These are phyloP conservation scores for Euphorbia neoarborescens DNA, from an alignment of 441 rosid genomes.

Conservation along the genomic window DNA sequence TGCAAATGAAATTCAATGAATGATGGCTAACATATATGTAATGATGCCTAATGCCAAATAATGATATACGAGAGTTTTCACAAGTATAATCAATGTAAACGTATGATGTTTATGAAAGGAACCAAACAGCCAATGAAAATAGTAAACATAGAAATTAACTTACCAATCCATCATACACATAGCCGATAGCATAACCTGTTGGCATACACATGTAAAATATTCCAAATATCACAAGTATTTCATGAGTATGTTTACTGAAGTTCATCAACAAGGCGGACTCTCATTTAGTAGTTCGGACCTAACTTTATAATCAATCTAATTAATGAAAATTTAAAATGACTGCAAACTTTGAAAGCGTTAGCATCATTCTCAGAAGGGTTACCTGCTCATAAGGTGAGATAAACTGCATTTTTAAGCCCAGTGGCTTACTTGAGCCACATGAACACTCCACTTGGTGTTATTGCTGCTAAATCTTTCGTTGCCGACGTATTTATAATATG, in stretches of 20 bases:
- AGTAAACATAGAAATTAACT: constrained; percentile 23
- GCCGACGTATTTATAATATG: no score
- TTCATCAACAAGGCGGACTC: not conserved
- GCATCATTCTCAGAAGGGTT: no score
- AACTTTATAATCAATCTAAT: not conserved
- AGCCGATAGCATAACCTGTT: constrained; percentile 83
- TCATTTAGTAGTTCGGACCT: not conserved
- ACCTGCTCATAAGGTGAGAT: no score
- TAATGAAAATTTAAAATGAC: no score
- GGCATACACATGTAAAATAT: constrained; percentile 97
- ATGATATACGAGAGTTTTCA: not conserved
- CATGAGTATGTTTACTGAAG: not conserved
- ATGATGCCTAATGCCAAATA: not conserved
- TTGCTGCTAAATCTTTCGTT: no score
- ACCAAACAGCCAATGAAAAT: not conserved
- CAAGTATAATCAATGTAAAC: not conserved
- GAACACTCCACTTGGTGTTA: no score
- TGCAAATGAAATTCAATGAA: no score
- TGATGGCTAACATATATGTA: no score
- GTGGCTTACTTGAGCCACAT: no score
- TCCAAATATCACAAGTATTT: constrained; percentile 32
- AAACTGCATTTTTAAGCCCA: no score
- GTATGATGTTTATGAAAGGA: constrained; percentile 5
- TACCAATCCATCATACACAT: constrained; percentile 81
- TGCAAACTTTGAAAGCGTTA: no score